phyloP scores from a whole-genome alignment of 306 rosid genomes.

The Vigna trinervia region DNA sequence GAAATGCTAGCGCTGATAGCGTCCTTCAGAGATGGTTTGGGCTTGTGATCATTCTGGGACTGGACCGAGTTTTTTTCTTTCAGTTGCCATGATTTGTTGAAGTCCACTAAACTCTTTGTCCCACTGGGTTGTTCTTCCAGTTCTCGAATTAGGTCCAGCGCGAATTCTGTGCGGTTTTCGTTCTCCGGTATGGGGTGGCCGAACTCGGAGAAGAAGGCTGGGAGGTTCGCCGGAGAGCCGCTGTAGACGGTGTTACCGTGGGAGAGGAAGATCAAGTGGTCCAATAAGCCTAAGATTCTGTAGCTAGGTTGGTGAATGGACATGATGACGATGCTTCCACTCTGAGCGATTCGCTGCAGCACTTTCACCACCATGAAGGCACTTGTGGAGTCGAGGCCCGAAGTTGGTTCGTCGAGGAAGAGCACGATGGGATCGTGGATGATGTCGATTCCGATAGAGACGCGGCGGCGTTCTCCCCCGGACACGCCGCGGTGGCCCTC shows the following conservation, averaged over 20 bases:
- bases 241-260: slow-evolving; percentile 81
- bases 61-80: slow-evolving; percentile 3
- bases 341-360: slow-evolving; percentile 77
- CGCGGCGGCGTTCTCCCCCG: slow-evolving; percentile 91
- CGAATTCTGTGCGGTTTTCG: slow-evolving; percentile 85
- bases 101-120: slow-evolving; percentile 69
- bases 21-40: slow-evolving; percentile 63
- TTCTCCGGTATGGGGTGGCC: slow-evolving; percentile 82
- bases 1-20: slow-evolving; percentile 85
- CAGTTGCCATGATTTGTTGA: slow-evolving; percentile 75
- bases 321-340: slow-evolving; percentile 85
- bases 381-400: slow-evolving; percentile 88
- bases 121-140: slow-evolving; percentile 73
- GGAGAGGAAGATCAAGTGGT: slow-evolving; percentile 80
- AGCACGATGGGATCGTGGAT: slow-evolving; percentile 85
- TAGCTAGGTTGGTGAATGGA: slow-evolving; percentile 93
- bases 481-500: slow-evolving; percentile 93
- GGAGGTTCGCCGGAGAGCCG: slow-evolving; percentile 68
- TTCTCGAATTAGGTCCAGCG: slow-evolving; percentile 80
- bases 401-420: slow-evolving; percentile 94
- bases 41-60: not conserved
- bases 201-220: slow-evolving; percentile 63
- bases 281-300: slow-evolving; percentile 74
- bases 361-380: slow-evolving; percentile 97
- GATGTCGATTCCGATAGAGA: slow-evolving; percentile 86